Percentiles rank a stretch among this genome's conserved stretches.
These are phyloP conservation scores for Trichoderma citrinoviride DNA, from an alignment of 2,329 filamentous ascomycete species.

Conservation along the genomic window DNA sequence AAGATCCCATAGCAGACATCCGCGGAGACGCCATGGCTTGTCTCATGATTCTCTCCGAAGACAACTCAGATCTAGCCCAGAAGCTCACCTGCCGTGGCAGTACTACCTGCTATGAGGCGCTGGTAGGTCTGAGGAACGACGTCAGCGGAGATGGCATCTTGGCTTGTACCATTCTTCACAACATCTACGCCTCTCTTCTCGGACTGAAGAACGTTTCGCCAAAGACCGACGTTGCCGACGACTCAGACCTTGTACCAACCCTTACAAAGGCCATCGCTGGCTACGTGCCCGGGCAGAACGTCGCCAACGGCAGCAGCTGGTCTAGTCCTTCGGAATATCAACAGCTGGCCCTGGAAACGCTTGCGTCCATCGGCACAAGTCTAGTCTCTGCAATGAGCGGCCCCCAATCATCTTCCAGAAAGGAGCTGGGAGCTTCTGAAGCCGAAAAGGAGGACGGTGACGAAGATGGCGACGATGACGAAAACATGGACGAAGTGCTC, in stretches of 20 bases:
- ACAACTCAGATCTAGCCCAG: conserved; percentile 54
- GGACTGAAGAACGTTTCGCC: conserved; percentile 25
- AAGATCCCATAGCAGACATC: conserved; percentile 42
- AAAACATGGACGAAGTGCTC: conserved; percentile 38
- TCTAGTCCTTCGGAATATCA: conserved; percentile 46
- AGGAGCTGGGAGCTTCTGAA: conserved; percentile 35
- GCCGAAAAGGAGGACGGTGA: conserved; percentile 36
- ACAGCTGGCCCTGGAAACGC: conserved; percentile 58
- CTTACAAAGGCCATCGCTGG: conserved; percentile 35
- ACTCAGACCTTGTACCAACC: conserved; percentile 38
- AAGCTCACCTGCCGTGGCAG: conserved; percentile 49
- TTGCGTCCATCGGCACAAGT: conserved; percentile 62
- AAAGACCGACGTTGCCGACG: conserved; percentile 32
- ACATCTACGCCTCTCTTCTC: conserved; percentile 51
- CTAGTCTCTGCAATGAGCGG: conserved; percentile 51
- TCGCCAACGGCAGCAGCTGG: conserved; percentile 37
- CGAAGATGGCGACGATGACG: conserved; percentile 35
- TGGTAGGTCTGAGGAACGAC: conserved; percentile 49
- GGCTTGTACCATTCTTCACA: conserved; percentile 61
- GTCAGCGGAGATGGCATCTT: conserved; percentile 51
- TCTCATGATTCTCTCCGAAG: conserved; percentile 58
- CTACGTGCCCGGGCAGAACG: conserved; percentile 30
- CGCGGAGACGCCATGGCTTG: conserved; percentile 52
- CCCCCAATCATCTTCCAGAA: conserved; percentile 33
- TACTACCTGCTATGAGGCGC: conserved; percentile 47